These are phyloP conservation scores for Calonectria multiphialidica DNA, from an alignment of 2,329 filamentous ascomycete genomes.

Conservation along the genomic window DNA sequence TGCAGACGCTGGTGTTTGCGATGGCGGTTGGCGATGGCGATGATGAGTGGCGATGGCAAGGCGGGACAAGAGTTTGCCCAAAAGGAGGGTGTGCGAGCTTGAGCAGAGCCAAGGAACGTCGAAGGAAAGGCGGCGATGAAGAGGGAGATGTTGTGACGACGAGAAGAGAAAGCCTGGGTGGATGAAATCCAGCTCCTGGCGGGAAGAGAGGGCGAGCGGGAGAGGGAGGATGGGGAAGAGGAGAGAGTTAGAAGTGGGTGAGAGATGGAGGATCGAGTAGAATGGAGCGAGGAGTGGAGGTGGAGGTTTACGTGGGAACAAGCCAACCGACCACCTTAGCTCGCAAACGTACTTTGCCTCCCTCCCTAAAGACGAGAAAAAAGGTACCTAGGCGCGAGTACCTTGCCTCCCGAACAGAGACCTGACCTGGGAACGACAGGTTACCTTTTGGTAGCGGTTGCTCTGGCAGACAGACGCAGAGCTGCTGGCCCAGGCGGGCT, in stretches of 20 bases:
- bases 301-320: slow-evolving; percentile 28
- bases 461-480: slow-evolving; percentile 27
- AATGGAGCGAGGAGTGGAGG: slow-evolving; percentile 38
- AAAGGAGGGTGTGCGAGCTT: slow-evolving; percentile 54
- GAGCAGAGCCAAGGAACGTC: slow-evolving; percentile 54
- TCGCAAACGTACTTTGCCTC: slow-evolving; percentile 26
- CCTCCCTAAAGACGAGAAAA: slow-evolving; percentile 1
- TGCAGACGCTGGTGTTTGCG: slow-evolving; percentile 40
- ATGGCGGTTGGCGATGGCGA: slow-evolving; percentile 42
- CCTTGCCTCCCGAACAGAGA: not conserved
- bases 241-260: slow-evolving; percentile 30
- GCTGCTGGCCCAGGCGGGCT: slow-evolving; percentile 22
- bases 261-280: slow-evolving; percentile 34
- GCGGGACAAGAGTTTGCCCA: slow-evolving; percentile 49
- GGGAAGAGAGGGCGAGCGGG: slow-evolving; percentile 43
- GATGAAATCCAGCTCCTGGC: slow-evolving; percentile 54
- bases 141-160: slow-evolving; percentile 52
- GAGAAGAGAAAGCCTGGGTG: slow-evolving; percentile 58
- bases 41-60: slow-evolving; percentile 44
- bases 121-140: slow-evolving; percentile 50
- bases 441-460: slow-evolving; percentile 21
- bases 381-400: slow-evolving; percentile 7
- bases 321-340: slow-evolving; percentile 15
- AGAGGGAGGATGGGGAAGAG: slow-evolving; percentile 40
- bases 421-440: slow-evolving; percentile 8